A percentile compares a stretch with the other conserved stretches of the same genome.
phyloP scores from a whole-genome alignment of 164 flowering plant genomes.

The Umbilicus rupestris region DNA sequence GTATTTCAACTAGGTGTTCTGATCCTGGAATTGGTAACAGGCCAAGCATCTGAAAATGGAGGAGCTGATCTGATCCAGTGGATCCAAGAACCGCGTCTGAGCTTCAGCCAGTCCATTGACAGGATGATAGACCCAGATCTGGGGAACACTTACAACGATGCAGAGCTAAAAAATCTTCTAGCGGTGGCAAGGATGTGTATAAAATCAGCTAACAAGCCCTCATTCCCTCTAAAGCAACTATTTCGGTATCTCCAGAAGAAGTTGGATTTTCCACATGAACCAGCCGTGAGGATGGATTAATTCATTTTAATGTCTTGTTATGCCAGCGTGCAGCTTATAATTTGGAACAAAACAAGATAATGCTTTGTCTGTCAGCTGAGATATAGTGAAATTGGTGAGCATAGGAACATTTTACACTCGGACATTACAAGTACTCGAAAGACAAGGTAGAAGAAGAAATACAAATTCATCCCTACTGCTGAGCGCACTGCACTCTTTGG shows the following conservation, averaged over 20 bases:
- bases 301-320: not conserved
- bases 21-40: slow-evolving; percentile 68
- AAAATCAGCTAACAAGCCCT: slow-evolving; percentile 34
- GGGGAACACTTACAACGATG: slow-evolving; percentile 45
- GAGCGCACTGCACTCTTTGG: slow-evolving; percentile 77
- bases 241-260: slow-evolving; percentile 57
- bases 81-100: slow-evolving; percentile 44
- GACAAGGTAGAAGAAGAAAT: not conserved
- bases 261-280: slow-evolving; percentile 19
- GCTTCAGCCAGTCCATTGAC: slow-evolving; percentile 35
- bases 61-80: slow-evolving; percentile 51
- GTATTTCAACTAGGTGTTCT: slow-evolving; percentile 6
- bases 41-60: slow-evolving; percentile 59
- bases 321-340: not conserved
- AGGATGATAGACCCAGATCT: slow-evolving; percentile 84
- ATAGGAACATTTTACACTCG: no score
- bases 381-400: no score
- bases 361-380: no score
- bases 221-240: slow-evolving; percentile 37
- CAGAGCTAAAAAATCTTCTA: slow-evolving; percentile 52
- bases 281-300: not conserved
- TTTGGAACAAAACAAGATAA: not conserved
- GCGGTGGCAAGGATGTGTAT: slow-evolving; percentile 63
- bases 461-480: slow-evolving; percentile 31
- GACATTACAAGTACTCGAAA: not conserved